Percentiles rank a stretch among this genome's conserved stretches.
Conservation (phyloP, 805 yeast species). For the Blastobotrys attinorum region DNA sequence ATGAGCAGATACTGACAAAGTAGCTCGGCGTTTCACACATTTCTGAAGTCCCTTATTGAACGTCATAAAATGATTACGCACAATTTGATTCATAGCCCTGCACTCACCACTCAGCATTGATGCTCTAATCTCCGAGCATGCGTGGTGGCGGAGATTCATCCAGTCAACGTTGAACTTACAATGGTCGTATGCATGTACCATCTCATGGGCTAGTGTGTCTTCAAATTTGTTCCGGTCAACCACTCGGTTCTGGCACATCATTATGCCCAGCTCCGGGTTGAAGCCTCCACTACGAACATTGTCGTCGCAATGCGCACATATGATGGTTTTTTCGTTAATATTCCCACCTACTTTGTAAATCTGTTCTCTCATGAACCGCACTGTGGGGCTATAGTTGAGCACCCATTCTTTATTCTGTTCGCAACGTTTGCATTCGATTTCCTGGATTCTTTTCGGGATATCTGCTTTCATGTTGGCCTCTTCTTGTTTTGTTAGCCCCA, state of each 20-base stretch:
- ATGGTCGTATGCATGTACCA: conserved; percentile 89
- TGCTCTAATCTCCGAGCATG: conserved; percentile 94
- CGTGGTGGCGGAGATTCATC: conserved; percentile 81
- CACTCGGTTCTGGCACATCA: conserved; percentile 79
- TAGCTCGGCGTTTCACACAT: conserved; percentile 86
- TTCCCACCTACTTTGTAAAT: conserved; percentile 59
- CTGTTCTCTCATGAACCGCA: conserved; percentile 79
- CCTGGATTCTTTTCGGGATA: conserved; percentile 34
- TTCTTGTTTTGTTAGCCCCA: conserved; percentile 51
- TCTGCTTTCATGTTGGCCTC: conserved; percentile 36
- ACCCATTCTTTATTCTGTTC: conserved; percentile 75
- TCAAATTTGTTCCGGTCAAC: conserved; percentile 72
- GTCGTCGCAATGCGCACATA: conserved; percentile 80
- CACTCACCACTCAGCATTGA: conserved; percentile 92
- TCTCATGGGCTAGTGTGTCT: conserved; percentile 86
- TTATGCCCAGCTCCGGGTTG: conserved; percentile 80
- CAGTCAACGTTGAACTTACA: conserved; percentile 83
- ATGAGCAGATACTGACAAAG: conserved; percentile 74
- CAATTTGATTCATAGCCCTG: conserved; percentile 77
- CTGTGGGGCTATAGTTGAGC: conserved; percentile 64
- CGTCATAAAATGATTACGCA: conserved; percentile 40
- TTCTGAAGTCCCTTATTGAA: conserved; percentile 80
- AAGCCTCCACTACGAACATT: conserved; percentile 86
- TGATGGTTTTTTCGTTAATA: conserved; percentile 43
- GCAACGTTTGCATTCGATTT: conserved; percentile 58